phyloP scores from a whole-genome alignment of 2,329 filamentous ascomycete species.

The Helotiales sp. region DNA sequence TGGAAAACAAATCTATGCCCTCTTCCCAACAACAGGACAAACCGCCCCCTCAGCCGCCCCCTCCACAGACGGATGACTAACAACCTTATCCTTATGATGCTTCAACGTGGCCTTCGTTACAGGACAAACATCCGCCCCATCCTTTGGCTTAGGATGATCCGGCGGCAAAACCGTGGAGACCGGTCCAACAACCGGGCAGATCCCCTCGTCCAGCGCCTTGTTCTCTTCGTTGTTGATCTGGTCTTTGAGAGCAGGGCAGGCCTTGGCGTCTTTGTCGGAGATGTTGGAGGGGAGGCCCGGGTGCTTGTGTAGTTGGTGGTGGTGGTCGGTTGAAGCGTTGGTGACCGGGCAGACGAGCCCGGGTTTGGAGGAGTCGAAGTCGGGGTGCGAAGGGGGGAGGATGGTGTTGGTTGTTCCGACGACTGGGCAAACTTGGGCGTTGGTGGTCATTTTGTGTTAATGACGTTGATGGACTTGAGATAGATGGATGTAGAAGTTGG shows the following conservation, averaged over 20 bases:
- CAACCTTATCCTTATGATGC: slow-evolving; percentile 18
- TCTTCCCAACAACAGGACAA: slow-evolving; percentile 20
- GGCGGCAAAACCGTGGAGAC: slow-evolving; percentile 16
- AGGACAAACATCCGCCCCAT: slow-evolving; percentile 15
- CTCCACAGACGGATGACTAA: slow-evolving; percentile 17
- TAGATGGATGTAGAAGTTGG: background rate
- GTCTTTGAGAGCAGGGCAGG: slow-evolving; percentile 18
- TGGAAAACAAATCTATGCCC: background rate
- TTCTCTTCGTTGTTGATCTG: slow-evolving; percentile 19
- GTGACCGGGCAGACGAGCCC: slow-evolving; percentile 17
- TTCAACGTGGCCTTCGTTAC: slow-evolving; percentile 20
- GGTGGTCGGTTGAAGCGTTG: slow-evolving; percentile 17
- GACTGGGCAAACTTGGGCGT: slow-evolving; percentile 18
- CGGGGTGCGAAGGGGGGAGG: slow-evolving; percentile 16
- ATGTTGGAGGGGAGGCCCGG: slow-evolving; percentile 12
- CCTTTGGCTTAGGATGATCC: slow-evolving; percentile 18
- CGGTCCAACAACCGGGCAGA: slow-evolving; percentile 20
- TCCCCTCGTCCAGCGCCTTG: slow-evolving; percentile 18
- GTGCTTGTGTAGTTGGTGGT: slow-evolving; percentile 14
- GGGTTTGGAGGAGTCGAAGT: slow-evolving; percentile 11
- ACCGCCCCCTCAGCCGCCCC: slow-evolving; percentile 12
- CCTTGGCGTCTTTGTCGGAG: slow-evolving; percentile 12
- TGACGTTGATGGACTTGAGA: background rate
- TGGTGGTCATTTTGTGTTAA: slow-evolving; percentile 8
- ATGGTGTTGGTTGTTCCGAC: slow-evolving; percentile 21